A percentile compares a stretch with the other conserved stretches of the same genome.
Evolutionary conservation across 1,139 yeast species (phyloP).

Genomic region (Lodderomyces metapsilosis): DNA sequence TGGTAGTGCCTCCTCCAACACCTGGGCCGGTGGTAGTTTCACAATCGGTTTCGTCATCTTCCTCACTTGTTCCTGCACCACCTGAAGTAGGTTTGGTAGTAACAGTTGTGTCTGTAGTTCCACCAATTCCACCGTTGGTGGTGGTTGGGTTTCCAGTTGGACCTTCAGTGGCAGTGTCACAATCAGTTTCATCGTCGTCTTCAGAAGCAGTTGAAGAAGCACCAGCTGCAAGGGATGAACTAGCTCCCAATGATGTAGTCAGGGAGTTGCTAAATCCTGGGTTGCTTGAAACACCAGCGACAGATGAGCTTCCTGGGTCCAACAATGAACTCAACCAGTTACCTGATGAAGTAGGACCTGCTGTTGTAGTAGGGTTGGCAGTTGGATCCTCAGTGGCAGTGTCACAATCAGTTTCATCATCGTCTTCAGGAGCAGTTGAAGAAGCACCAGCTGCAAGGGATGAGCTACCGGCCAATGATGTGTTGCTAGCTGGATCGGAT

Average conservation of each 20-base stretch:
- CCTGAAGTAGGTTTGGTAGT: constrained; percentile 5
- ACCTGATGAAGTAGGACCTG: constrained; percentile 4
- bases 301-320: constrained; percentile 1
- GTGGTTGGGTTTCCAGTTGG: constrained; percentile 4
- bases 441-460: constrained; percentile 6
- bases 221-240: constrained; percentile 4
- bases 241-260: neutral
- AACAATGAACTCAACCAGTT: constrained; percentile 3
- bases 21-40: constrained; percentile 7
- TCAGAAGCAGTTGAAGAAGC: constrained; percentile 5
- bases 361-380: neutral
- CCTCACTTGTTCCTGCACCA: constrained; percentile 16
- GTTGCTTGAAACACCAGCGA: constrained; percentile 2
- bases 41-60: constrained; percentile 16
- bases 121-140: constrained; percentile 5
- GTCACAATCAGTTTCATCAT: constrained; percentile 13
- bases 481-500: constrained; percentile 1
- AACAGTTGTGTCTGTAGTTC: neutral
- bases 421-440: constrained; percentile 9
- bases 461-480: neutral
- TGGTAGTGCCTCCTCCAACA: constrained; percentile 6
- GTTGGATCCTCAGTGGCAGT: neutral
- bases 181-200: constrained; percentile 13
- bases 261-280: constrained; percentile 1
- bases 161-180: constrained; percentile 6